Conservation (phyloP, 176 grass and related monocot genomes). For the Avena insularis region DNA sequence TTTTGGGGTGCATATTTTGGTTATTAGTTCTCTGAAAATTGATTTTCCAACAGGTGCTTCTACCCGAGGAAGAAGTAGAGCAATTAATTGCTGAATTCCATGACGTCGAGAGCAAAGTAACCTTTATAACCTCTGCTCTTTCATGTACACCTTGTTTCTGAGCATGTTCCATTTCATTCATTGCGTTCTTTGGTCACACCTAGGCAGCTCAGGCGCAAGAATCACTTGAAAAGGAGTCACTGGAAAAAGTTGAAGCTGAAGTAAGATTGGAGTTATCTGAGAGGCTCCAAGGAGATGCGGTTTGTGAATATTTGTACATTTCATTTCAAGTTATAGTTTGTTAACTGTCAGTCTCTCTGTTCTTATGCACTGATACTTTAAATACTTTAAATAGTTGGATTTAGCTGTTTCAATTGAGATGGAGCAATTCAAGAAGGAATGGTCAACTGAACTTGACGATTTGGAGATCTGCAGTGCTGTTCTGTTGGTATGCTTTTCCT, state of each 20-base stretch:
- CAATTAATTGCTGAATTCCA: conserved; percentile 81
- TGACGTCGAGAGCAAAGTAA: conserved; percentile 92
- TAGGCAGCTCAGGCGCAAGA: conserved; percentile 99
- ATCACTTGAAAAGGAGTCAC: conserved; percentile 93
- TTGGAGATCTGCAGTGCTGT: conserved; percentile 76
- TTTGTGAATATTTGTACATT: conserved; percentile 49
- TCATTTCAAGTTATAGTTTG: conserved; percentile 24
- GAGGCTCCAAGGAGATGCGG: conserved; percentile 73
- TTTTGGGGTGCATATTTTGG: neutral
- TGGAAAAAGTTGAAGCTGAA: conserved; percentile 88
- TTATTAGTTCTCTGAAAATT: conserved; percentile 46
- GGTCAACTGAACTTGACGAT: conserved; percentile 83
- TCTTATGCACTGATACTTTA: conserved; percentile 22
- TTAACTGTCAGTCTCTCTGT: conserved; percentile 22
- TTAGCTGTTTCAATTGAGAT: conserved; percentile 84
- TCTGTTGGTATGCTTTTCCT: conserved; percentile 74
- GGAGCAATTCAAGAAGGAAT: conserved; percentile 72
- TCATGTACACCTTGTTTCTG: conserved; percentile 39
- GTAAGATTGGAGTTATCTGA: conserved; percentile 89
- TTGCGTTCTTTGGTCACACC: conserved; percentile 35
- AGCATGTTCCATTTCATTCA: conserved; percentile 24
- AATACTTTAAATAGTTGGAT: conserved; percentile 72
- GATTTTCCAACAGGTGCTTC: conserved; percentile 59
- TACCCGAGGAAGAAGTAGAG: conserved; percentile 86
- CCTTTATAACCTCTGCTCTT: conserved; percentile 42